Evolutionary conservation across 257 asterid species (phyloP), one percentile per base, ranked within the genome.

Genomic region (Euphrasia confusa): DNA sequence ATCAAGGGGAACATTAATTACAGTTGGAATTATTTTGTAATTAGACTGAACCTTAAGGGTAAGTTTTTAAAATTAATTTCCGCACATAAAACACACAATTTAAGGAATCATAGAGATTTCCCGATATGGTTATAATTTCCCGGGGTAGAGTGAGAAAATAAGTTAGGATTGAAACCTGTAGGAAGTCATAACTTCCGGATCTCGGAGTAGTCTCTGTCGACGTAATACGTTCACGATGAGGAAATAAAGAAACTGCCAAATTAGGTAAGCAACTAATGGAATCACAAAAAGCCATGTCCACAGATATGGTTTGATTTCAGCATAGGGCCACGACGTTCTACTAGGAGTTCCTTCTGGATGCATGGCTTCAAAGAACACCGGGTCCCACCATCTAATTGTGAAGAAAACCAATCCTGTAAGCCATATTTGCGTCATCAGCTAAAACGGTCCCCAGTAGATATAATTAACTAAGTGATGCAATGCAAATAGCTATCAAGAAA

Each of bases 321-420:
- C 79, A 67, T 87, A 83, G 45, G 99, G 94, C 92, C 96, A 87
- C 64, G 99, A 81, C 54, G 80, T 80, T 78, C 96, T 81, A 42
- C 70, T 64, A 5, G 79, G 74, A 17, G 84, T 80, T 60, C 96
- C 97, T 54, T 78, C 89, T 0, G 97, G 93, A 64, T 78, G 95
- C 97, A 89, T 86, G 56, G 97, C 97, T 72, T 75, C 95, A 60
- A 86, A 80, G 61, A 69, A 89, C 45, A 63, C 82, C 1, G 99
- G 96, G 70, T 89, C 96, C 97, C 99, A 89, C 99, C 99, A 93
- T 63, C 99, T 82, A 55, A 93, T 87, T 26, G 97, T 93, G 84
- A 93, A 89, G 85, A 81, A 89, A 72, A 93, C 99, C 73, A 93
- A 70, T 42, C 99, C 99, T 92, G 83, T 8, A 84, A 62, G 7